Evolutionary conservation across 2,329 filamentous ascomycete species (phyloP).

Genomic region (Calonectria crousiana): DNA sequence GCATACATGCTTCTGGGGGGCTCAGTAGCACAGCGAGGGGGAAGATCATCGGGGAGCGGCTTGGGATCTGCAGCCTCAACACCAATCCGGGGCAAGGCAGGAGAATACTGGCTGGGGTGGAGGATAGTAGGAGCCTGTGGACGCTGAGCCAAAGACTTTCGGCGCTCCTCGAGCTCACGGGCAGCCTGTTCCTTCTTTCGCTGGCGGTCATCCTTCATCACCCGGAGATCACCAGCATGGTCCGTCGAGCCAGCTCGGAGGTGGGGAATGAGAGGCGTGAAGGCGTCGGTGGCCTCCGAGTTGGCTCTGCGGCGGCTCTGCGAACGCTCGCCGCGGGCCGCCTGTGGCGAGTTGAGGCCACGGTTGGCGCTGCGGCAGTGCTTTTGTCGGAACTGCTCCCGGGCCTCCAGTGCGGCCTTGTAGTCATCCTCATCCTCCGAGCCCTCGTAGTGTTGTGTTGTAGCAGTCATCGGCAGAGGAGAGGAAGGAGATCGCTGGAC

Average conservation of each 20-base stretch:
- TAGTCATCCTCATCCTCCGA: slow-evolving; percentile 77
- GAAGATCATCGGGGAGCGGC: slow-evolving; percentile 56
- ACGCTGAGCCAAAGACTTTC: slow-evolving; percentile 84
- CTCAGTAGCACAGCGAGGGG: slow-evolving; percentile 74
- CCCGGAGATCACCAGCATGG: slow-evolving; percentile 65
- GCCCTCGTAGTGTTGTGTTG: slow-evolving; percentile 48
- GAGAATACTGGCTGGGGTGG: slow-evolving; percentile 71
- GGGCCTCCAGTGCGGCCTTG: slow-evolving; percentile 63
- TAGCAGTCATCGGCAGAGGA: slow-evolving; percentile 79
- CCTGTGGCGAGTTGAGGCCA: slow-evolving; percentile 51
- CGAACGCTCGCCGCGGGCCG: slow-evolving; percentile 51
- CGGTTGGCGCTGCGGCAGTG: slow-evolving; percentile 66
- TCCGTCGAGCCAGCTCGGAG: slow-evolving; percentile 57
- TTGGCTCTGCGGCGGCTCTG: slow-evolving; percentile 53
- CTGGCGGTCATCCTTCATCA: slow-evolving; percentile 71
- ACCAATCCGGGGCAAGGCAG: slow-evolving; percentile 40
- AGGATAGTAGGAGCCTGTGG: slow-evolving; percentile 85
- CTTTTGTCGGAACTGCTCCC: slow-evolving; percentile 68
- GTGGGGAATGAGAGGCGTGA: slow-evolving; percentile 46
- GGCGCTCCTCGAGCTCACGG: slow-evolving; percentile 88
- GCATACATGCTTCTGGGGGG: slow-evolving; percentile 67
- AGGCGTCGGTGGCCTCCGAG: slow-evolving; percentile 46
- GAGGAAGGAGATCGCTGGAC: slow-evolving; percentile 80
- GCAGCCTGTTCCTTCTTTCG: slow-evolving; percentile 81
- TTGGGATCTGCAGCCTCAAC: slow-evolving; percentile 60